Evolutionary conservation across 1,284 basidiomycete species (phyloP), one percentile per base, ranked within the genome.

Genomic region (Ceratobasidium theobromae): DNA sequence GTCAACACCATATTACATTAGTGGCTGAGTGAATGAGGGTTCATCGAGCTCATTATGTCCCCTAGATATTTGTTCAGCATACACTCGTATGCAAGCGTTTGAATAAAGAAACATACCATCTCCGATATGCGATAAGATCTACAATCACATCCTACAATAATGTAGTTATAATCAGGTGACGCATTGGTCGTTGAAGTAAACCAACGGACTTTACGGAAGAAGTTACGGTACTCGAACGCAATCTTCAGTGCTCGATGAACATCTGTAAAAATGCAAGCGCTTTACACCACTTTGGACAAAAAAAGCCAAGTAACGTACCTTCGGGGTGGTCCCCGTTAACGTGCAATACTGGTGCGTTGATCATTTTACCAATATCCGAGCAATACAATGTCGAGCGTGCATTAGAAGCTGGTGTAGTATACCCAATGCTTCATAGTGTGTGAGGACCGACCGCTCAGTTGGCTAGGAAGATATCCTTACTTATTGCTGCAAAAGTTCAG

Each of bases 1-100:
- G 9, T 3, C 9, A 11, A 6, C 8, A 21, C 18, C 23, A 9
- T 14, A 27, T 49, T 27, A 53, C 93, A 95, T 95, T 23, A 86
- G 77, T 0, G 92, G 93, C 73, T 91, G 89, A 0, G 95, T 97
- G 75, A 94, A 93, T 16, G 86, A 86, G 0, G 95, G 95, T 71
- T 95, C 84, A 73, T 96, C 93, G 33, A 95, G 83, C 76, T 95
- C 93, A 73, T 95, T 95, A 75, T 95, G 93, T 1, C 90, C 90
- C 81, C 84, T 82, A 46, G 32, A 53, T 8, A 45, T 64, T 11
- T 55, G 52, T 60, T 57, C 6, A 27, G 14, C 12, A 27, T 64
- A 21, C 16, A 32, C 25, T 4, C 14, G 18, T 8, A 12, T 5
- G 30, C 5, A 28, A 18, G 32, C 14, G 12, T 18, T 30, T 21